Evolutionary conservation across 768 basidiomycete genomes (phyloP).

Genomic region (Panaeolus papilionaceus): DNA sequence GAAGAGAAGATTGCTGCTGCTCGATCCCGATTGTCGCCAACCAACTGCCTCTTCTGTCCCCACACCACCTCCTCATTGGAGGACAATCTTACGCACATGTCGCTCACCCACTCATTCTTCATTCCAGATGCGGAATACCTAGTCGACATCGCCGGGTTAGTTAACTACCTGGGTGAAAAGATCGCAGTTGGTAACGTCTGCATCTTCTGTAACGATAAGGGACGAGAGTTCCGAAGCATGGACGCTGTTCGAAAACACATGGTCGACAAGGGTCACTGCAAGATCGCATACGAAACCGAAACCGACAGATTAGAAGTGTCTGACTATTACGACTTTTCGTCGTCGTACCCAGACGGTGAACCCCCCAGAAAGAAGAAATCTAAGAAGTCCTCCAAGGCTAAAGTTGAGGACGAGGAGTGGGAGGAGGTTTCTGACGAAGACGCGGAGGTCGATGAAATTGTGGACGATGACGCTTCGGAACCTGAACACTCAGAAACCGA

Average conservation of each 20-base stretch:
- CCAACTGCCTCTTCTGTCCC: slow-evolving; percentile 89
- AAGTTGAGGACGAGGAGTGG: slow-evolving; percentile 49
- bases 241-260: slow-evolving; percentile 96
- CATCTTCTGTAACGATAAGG: slow-evolving; percentile 85
- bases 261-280: slow-evolving; percentile 96
- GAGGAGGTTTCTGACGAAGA: slow-evolving; percentile 53
- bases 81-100: slow-evolving; percentile 88
- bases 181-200: slow-evolving; percentile 93
- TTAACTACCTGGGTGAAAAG: slow-evolving; percentile 90
- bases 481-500: slow-evolving; percentile 26
- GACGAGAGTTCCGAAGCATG: slow-evolving; percentile 81
- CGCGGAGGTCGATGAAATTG: slow-evolving; percentile 49
- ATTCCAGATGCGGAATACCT: slow-evolving; percentile 94
- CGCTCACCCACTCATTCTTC: slow-evolving; percentile 88
- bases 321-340: slow-evolving; percentile 92
- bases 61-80: slow-evolving; percentile 55
- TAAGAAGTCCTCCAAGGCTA: slow-evolving; percentile 37
- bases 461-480: slow-evolving; percentile 34
- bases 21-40: slow-evolving; percentile 62
- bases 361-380: slow-evolving; percentile 30
- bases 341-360: slow-evolving; percentile 70
- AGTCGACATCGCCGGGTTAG: slow-evolving; percentile 80
- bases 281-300: slow-evolving; percentile 88
- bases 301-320: slow-evolving; percentile 85
- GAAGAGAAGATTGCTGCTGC: slow-evolving; percentile 80